phyloP scores from a whole-genome alignment of 345 rosid species.

The Bruguiera parviflora region DNA sequence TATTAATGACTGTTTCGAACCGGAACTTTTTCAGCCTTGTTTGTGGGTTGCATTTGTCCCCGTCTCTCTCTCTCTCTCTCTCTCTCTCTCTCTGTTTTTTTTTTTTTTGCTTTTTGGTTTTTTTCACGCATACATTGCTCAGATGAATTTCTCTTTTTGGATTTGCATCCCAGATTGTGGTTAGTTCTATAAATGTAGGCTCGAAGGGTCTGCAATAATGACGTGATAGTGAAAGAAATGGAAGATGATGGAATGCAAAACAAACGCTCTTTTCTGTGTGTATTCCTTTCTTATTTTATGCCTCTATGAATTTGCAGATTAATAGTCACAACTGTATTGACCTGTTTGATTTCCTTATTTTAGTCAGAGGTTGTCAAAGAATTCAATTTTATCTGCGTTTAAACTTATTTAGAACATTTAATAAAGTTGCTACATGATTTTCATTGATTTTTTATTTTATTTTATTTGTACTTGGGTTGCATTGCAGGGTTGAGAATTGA shows the following conservation, averaged over 20 bases:
- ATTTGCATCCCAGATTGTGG: conserved; percentile 4
- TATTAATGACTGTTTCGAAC: neutral
- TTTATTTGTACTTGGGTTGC: conserved; percentile 9
- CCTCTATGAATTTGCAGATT: neutral
- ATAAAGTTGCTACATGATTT: neutral
- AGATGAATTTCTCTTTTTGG: conserved; percentile 8
- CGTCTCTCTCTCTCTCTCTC: conserved; percentile 19
- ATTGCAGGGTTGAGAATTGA: conserved; percentile 31
- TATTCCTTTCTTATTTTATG: neutral
- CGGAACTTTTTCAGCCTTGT: conserved; percentile 19
- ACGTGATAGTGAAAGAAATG: conserved; percentile 7
- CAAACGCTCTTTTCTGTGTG: neutral
- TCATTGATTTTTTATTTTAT: neutral
- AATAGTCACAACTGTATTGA: neutral
- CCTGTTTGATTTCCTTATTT: conserved; percentile 21
- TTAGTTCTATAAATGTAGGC: neutral
- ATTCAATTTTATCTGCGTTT: neutral
- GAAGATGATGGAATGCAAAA: conserved; percentile 1
- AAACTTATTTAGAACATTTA: neutral
- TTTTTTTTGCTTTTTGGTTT: neutral
- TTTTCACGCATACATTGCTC: neutral
- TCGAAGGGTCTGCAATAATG: conserved; percentile 3
- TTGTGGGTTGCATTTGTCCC: conserved; percentile 5
- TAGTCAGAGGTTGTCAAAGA: neutral
- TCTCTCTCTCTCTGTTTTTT: neutral